A percentile compares a stretch with the other conserved stretches of the same genome.
phyloP scores from a whole-genome alignment of 129 eudicot species.

The Sambucus nigra region DNA sequence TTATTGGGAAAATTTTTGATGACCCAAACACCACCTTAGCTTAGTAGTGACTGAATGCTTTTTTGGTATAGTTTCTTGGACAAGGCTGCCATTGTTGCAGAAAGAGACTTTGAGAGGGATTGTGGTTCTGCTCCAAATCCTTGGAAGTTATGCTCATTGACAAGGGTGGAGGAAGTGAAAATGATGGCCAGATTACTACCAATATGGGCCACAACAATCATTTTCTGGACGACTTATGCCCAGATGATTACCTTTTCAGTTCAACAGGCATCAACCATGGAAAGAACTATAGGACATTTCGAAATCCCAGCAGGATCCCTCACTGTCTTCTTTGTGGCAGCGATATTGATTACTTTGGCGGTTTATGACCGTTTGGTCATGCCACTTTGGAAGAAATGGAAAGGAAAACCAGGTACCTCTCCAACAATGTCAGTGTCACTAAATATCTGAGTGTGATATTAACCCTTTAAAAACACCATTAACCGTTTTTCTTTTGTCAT shows the following conservation, averaged over 20 bases:
- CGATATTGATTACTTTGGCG: conserved; percentile 59
- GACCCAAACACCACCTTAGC: too few relatives aligned
- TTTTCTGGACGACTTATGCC: conserved; percentile 92
- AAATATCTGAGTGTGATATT: too few relatives aligned
- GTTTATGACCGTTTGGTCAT: conserved; percentile 67
- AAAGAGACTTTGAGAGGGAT: conserved; percentile 45
- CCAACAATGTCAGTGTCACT: too few relatives aligned
- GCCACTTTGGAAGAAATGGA: conserved; percentile 83
- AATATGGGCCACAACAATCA: conserved; percentile 90
- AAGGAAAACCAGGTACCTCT: conserved; percentile 78
- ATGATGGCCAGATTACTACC: conserved; percentile 77
- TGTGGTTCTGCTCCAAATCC: conserved; percentile 39
- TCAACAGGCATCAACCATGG: conserved; percentile 90
- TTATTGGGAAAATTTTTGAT: too few relatives aligned
- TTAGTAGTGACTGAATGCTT: too few relatives aligned
- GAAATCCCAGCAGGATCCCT: conserved; percentile 94
- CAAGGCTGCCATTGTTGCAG: conserved; percentile 83
- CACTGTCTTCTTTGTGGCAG: conserved; percentile 87
- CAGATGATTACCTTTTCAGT: conserved; percentile 97
- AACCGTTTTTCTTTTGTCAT: too few relatives aligned
- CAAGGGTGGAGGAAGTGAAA: conserved; percentile 92
- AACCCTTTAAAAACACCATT: too few relatives aligned
- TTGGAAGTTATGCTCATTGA: conserved; percentile 85
- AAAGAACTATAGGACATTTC: conserved; percentile 51
- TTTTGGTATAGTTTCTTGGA: conserved; percentile 52